Percentiles rank a stretch among this genome's conserved stretches.
Evolutionary conservation across 768 basidiomycete species (phyloP).

Genomic region (Galerina sulciceps): DNA sequence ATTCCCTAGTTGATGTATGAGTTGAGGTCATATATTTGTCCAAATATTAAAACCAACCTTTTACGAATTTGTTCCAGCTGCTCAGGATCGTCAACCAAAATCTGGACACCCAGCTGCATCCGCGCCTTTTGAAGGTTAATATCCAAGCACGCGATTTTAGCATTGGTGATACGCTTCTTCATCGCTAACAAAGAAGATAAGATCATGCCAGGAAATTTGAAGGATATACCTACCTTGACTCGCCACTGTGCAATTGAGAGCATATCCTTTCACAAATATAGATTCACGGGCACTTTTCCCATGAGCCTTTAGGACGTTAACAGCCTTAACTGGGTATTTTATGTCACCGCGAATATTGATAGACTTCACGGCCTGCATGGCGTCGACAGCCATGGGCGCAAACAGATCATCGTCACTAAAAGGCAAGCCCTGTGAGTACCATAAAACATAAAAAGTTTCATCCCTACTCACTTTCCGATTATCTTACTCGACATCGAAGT

Average conservation of each 20-base stretch:
- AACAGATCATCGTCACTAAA: slow-evolving; percentile 94
- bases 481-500: slow-evolving; percentile 99
- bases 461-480: slow-evolving; percentile 83
- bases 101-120: slow-evolving; percentile 98
- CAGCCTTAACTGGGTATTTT: slow-evolving; percentile 99
- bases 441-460: background rate
- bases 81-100: slow-evolving; percentile 94
- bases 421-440: background rate
- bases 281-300: slow-evolving; percentile 96
- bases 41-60: slow-evolving; percentile 53
- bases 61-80: slow-evolving; percentile 96
- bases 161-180: slow-evolving; percentile 92
- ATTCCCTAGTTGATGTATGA: slow-evolving; percentile 63
- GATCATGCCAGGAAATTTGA: background rate
- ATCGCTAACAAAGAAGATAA: slow-evolving; percentile 64
- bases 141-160: slow-evolving; percentile 98
- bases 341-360: slow-evolving; percentile 93
- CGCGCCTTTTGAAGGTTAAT: slow-evolving; percentile 96
- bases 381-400: slow-evolving; percentile 98
- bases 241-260: slow-evolving; percentile 97
- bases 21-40: background rate
- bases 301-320: slow-evolving; percentile 97
- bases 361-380: slow-evolving; percentile 96
- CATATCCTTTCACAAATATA: slow-evolving; percentile 93
- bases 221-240: slow-evolving; percentile 78